Evolutionary conservation across 2,329 filamentous ascomycete species (phyloP), one percentile per base, ranked within the genome.

Genomic region (Claviceps pazoutovae): DNA sequence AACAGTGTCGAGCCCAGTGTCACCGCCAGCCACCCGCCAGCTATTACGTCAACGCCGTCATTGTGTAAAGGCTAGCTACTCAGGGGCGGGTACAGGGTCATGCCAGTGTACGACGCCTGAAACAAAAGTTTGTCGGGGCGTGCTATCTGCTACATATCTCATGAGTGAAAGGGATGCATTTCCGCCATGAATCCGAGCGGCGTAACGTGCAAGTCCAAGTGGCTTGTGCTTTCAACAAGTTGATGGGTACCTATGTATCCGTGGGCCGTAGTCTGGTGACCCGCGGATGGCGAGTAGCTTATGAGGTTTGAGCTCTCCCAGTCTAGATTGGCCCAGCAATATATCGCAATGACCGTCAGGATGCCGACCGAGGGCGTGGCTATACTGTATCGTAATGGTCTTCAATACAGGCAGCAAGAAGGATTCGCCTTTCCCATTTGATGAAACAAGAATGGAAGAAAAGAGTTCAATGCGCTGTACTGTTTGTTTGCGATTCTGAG

Each of bases 41-140:
- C 38, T 30, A 53, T 53, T 44, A 45, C 51, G 51, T 50, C 51
- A 50, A 49, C 47, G 34, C 39, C 19, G 41, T 37, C 46, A 37
- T 14, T 13, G 39, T 19, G n/a, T 21, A 19, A 42, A 42, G 9
- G 9, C 39, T 42, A 42, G 39, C 39, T 19, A 43, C 19, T 14
- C 41, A 43, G 41, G 41, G 17, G 11, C 19, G 41, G 2, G 19
- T 21, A 21, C 16, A 43, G 19, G 41, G 21, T 7, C 5, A 11
- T 43, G 21, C 13, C 19, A 13, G 39, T 34, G 39, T 23, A 7
- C 19, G 19, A 43, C 17, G 41, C 41, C 16, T 41, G 38, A 41
- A 41, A 41, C 38, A 41, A 5, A 39, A 17, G 38, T 41, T n/a
- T 17, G 41, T 21, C 17, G 13, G 21, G 41, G 41, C 17, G 17